Base-by-base conservation (phyloP, 495 filamentous ascomycete species). In the Haplographium delicatum region DNA sequence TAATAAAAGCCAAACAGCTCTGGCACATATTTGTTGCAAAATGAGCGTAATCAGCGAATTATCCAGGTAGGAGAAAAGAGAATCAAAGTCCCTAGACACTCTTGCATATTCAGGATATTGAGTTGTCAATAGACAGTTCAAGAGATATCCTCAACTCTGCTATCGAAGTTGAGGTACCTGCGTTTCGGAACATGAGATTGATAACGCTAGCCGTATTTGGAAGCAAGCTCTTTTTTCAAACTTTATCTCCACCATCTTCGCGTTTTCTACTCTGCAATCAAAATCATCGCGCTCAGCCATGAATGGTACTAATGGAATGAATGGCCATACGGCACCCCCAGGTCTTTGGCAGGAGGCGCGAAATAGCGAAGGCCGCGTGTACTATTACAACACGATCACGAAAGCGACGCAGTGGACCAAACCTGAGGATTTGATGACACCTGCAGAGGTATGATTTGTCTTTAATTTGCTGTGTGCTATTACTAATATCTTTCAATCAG, bases 391-490 rank as follows among this genome's bases (percentile, higher is more conserved):
- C 67, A 69, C 80, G 3, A 70, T 83, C 53, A 95, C 89, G 4
- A 91, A 93, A 62, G 84, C 74, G 26, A 96, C 91, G 25, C 85
- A 90, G 80, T 98, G 93, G 93, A 83, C 81, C 31, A 96, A 96
- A 68, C 93, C 93, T 16, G 75, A 81, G 54, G 94, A 91, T 33
- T 65, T 96, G 66, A 93, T 95, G 90, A 87, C 79, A 1, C 80
- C 80, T 9, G 82, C 84, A 22, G 91, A 96, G 81, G 91, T 95
- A 68, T 56, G 78, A 39, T 9, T 45, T 15, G 15, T 15, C 5
- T n/a, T 30, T 24, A 13, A 2, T 40, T 10, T 47, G 18, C 20
- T 41, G 19, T 41, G 25, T 39, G 43, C 13, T 41, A 40, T 20
- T 48, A 48, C 44, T 59, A 43, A 64, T 44, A 8, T 18, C 5